Evolutionary conservation across 1,284 basidiomycete species (phyloP), one percentile per base, ranked within the genome.

Genomic region (Phylloporus sp.): DNA sequence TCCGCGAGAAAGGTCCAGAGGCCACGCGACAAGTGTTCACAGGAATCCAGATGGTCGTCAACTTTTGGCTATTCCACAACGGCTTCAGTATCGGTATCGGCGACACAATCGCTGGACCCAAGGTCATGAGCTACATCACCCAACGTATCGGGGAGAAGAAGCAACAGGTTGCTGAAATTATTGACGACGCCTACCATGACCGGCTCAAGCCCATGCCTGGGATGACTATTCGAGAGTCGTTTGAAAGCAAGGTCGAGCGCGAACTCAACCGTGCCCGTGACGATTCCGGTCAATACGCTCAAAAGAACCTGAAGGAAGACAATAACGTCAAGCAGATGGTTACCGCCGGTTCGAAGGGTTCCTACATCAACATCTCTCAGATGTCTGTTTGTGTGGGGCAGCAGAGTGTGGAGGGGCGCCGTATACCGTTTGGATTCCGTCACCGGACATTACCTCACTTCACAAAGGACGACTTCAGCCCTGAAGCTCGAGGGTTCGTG

Each of bases 301-400:
- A 99, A 81, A 91, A 95, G 80, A 92, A 92, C 74, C 82, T 99
- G 85, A 98, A 98, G 82, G 94, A 95, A 76, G 96, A 97, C 81
- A 99, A 99, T 84, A 98, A 98, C 72, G 97, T 99, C 83, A 99
- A 99, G 85, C 97, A 99, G 86, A 99, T 99, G 98, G 97, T 99
- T 71, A 95, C 97, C 15, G 96, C 98, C 18, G 97, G 98, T 50
- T 98, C 98, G 32, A 99, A 99, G 81, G 96, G 96, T 80, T 96
- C 94, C 0, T 96, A 95, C 84, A 99, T 99, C 86, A 99, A 99
- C 81, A 98, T 99, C 75, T 99, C 98, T 26, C 98, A 99, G 80
- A 99, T 99, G 98, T 98, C 96, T 13, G 96, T 98, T 64, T 97
- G 96, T 84, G 98, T 99, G 58, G 98, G 98, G 39, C 98, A 99